Evolutionary conservation across 345 rosid species (phyloP), one percentile per base, ranked within the genome.

Genomic region (Boechera stricta): DNA sequence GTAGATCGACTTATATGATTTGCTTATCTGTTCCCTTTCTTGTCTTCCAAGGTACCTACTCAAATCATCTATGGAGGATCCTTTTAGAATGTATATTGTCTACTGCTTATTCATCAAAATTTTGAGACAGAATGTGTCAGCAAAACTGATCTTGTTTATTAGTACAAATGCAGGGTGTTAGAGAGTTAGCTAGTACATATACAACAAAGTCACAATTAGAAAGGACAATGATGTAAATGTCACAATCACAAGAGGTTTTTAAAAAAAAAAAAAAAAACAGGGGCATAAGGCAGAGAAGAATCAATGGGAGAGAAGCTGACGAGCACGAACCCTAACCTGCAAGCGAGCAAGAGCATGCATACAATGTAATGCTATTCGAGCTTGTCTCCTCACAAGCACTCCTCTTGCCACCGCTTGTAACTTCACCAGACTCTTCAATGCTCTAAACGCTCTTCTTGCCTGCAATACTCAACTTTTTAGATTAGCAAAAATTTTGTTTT

Each of bases 361-460:
- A 64, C 94, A 89, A 16, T 86, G 91, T 78, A 87, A 75, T 2
- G 96, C 96, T 70, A 87, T 76, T 4, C 83, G 83, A 26, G 90
- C 70, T 82, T 91, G 96, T 69, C 81, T 83, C 79, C 97, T 82
- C 60, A 86, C 89, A 13, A 78, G 74, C 4, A 82, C 88, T 32
- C 96, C 97, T 8, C 93, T 83, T 2, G 81, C 96, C 81, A 89
- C 66, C 12, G 96, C 97, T 44, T 94, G 98, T 69, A 94, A 78
- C 77, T 90, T 90, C 66, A 91, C 94, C 42, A 94, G 85, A 86
- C 98, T 89, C 80, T 80, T 87, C 44, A 94, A 82, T 24, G 98
- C 96, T 67, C 82, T 71, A 70, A 84, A 85, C 5, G 98, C 98
- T 76, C 90, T 74, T 61, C 96, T 86, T 49, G 86, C 98, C 94